Conservation (phyloP, 371 early-diverging fungal genomes). For the Dinochytrium kinnereticum region DNA sequence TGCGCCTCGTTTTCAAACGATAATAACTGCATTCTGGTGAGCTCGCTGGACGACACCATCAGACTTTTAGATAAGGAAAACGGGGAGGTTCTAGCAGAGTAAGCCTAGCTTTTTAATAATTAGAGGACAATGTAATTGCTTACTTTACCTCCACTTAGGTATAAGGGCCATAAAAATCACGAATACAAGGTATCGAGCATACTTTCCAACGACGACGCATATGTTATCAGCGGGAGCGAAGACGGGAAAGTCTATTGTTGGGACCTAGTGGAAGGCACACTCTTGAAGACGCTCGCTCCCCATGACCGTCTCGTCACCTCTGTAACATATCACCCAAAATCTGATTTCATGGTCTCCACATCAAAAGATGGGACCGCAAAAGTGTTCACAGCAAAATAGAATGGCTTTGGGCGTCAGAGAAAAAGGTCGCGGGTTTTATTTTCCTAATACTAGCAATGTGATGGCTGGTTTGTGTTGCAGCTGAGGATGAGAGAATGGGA, state of each 20-base stretch:
- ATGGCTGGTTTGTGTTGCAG: not conserved
- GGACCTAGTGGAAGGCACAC: constrained; percentile 75
- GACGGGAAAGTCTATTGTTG: constrained; percentile 86
- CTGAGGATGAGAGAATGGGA: not conserved
- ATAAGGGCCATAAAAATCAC: constrained; percentile 80
- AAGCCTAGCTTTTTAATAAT: constrained; percentile 32
- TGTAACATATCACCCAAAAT: constrained; percentile 61
- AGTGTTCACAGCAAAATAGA: constrained; percentile 38
- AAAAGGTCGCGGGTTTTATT: not conserved
- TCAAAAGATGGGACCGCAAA: constrained; percentile 61
- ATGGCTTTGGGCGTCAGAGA: too few relatives aligned
- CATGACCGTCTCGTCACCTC: constrained; percentile 62
- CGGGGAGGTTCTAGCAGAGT: constrained; percentile 77
- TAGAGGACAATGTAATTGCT: not conserved
- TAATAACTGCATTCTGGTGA: constrained; percentile 76
- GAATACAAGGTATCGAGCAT: constrained; percentile 74
- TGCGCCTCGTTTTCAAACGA: constrained; percentile 75
- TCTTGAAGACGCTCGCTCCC: constrained; percentile 50
- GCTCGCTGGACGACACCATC: constrained; percentile 74
- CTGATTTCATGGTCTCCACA: constrained; percentile 55
- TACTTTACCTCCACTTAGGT: constrained; percentile 48
- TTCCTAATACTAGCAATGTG: not conserved
- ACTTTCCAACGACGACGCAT: constrained; percentile 72
- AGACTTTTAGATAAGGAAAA: constrained; percentile 83
- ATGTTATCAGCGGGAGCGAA: constrained; percentile 88